Evolutionary conservation across 2,329 filamentous ascomycete species (phyloP).

Genomic region (Fusarium sororula): DNA sequence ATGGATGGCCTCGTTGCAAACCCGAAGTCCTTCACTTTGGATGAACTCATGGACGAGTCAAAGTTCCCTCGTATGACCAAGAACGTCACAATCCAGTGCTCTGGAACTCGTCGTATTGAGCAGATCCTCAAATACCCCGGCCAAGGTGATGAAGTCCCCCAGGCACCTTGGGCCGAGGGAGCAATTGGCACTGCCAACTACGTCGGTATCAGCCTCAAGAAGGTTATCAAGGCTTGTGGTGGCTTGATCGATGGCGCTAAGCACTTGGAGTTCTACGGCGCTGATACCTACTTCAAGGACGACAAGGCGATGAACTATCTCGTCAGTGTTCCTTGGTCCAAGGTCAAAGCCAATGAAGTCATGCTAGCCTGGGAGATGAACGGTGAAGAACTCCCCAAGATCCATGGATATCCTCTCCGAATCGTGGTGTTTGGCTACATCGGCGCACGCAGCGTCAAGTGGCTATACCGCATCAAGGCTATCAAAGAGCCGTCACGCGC

Average conservation of each 20-base stretch:
- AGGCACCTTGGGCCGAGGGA: constrained; percentile 69
- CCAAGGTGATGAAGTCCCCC: constrained; percentile 70
- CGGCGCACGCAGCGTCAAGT: constrained; percentile 71
- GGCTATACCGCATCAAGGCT: constrained; percentile 70
- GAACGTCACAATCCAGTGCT: constrained; percentile 72
- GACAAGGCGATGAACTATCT: constrained; percentile 72
- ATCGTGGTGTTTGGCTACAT: constrained; percentile 73
- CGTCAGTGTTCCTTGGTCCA: constrained; percentile 72
- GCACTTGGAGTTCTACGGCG: constrained; percentile 75
- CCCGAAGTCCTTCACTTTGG: constrained; percentile 64
- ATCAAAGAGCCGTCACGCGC: constrained; percentile 64
- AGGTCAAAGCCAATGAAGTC: constrained; percentile 73
- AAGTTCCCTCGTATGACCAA: constrained; percentile 68
- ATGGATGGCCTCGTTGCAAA: constrained; percentile 70
- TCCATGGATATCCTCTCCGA: constrained; percentile 72
- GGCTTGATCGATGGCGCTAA: constrained; percentile 63
- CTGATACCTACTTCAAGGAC: constrained; percentile 78
- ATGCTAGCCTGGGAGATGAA: constrained; percentile 79
- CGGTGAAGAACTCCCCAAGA: constrained; percentile 67
- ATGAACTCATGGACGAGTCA: constrained; percentile 68
- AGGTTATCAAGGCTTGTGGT: constrained; percentile 75
- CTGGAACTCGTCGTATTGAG: constrained; percentile 73
- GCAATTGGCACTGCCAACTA: constrained; percentile 73
- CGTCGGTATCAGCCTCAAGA: constrained; percentile 72
- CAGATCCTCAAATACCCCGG: constrained; percentile 73